Base-by-base conservation (phyloP, 345 rosid genomes). In the Arabis hirsuta region DNA sequence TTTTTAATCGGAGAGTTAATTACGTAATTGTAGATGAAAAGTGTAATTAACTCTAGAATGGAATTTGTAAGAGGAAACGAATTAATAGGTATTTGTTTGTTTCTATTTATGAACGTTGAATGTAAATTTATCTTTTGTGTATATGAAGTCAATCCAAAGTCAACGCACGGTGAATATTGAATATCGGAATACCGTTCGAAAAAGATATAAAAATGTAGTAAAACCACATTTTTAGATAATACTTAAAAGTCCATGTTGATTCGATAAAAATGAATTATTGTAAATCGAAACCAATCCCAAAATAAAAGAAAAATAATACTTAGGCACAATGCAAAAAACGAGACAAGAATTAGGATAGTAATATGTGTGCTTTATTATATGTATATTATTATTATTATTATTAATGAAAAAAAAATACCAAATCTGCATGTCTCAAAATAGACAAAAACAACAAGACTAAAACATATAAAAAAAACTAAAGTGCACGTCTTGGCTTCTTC, bases 31-130 rank as follows among this genome's bases (percentile, higher is more conserved):
- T 4, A 29, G 47, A 34, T 59, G 24, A 38, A 39, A 41, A 29
- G 51, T 19, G 63, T 54, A 62, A 76, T 76, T 62, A 69, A 69
- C 65, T 62, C 74, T 55, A 64, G 29, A 13, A 34, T 47, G 6
- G 6, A 31, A 34, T 13, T 69, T 55, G 53, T 55, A 39, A 20
- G 16, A 32, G 42, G 46, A 64, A 76, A 55, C 46, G 60, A 69
- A 38, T 76, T 64, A 69, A 69, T 69, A 76, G 64, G 70, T 52
- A 16, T 16, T 42, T 13, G 12, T 32, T 42, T 13, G 14, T 32
- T 67, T 74, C 78, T 67, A 74, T 52, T 74, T 60, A 22, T 64
- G 71, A 72, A 47, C 52, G 6, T 47, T 65, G 13, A n/a, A 26
- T 47, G 63, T 68, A 64, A 65, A 38, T 36, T 39, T 38, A 50